A percentile compares a stretch with the other conserved stretches of the same genome.
Conservation (phyloP, 192 early-diverging fungal species). For the Coemansia erecta region DNA sequence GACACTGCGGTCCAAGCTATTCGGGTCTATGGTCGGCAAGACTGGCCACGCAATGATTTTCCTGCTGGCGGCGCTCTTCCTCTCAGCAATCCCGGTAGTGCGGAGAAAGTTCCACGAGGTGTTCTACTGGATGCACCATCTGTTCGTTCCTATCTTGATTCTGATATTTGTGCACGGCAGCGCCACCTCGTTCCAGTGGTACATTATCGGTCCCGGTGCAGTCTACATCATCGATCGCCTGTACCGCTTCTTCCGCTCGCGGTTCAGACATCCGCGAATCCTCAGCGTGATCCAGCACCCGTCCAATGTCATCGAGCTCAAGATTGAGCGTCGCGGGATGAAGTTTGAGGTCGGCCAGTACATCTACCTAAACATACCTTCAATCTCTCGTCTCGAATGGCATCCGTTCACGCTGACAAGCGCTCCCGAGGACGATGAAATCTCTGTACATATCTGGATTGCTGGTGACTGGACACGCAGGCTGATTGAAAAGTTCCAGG, state of each 20-base stretch:
- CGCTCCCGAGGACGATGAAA: conserved; percentile 73
- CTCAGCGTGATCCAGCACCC: conserved; percentile 84
- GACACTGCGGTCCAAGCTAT: conserved; percentile 53
- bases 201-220: conserved; percentile 61
- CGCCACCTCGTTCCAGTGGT: conserved; percentile 77
- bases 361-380: conserved; percentile 73
- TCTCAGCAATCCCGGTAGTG: conserved; percentile 37
- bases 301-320: conserved; percentile 77
- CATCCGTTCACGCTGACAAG: conserved; percentile 85
- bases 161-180: conserved; percentile 71
- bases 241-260: conserved; percentile 65
- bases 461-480: conserved; percentile 73
- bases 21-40: conserved; percentile 61
- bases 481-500: conserved; percentile 51
- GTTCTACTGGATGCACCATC: conserved; percentile 87
- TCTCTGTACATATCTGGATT: conserved; percentile 75
- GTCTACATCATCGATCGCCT: conserved; percentile 70
- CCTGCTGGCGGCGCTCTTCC: conserved; percentile 36
- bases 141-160: conserved; percentile 76
- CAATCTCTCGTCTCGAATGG: conserved; percentile 69
- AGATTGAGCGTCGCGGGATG: conserved; percentile 65
- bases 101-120: conserved; percentile 56
- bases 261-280: conserved; percentile 63
- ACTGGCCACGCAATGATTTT: conserved; percentile 65
- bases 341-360: conserved; percentile 72